Evolutionary conservation across 164 flowering plant species (phyloP), one percentile per base, ranked within the genome.

Genomic region (Magnolia officinalis): DNA sequence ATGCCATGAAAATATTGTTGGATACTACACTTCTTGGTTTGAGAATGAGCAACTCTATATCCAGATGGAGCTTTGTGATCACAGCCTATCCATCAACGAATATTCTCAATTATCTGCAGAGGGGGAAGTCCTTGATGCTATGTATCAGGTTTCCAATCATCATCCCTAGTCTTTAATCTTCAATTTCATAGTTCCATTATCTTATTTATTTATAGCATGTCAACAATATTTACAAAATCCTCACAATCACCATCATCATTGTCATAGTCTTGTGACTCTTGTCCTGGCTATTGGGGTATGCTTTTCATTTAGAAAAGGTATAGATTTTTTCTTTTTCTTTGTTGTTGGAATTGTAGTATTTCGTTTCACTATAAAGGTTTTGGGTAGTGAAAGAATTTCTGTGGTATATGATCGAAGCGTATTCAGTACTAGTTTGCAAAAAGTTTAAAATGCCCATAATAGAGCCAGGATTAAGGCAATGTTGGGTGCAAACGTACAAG

Each of bases 31-130:
- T 72, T 91, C 98, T 61, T 96, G 99, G 99, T 96, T 96, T 82
- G 99, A 94, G 81, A 90, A 92, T 78, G 96, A 94, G 80, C 90
- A 91, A 73, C 91, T 96, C 70, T 96, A 89, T 83, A 94, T 94
- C 78, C 98, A 94, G 82, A 87, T 92, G 93, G 99, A 94, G 87
- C 92, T 96, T 29, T 96, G 99, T 81, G 98, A 92, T 74, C 75
- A 75, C 78, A 90, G 95, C 84, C 87, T 94, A 67, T 89, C 97
- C 37, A 73, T 84, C 72, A 70, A 61, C 18, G 82, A 55, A 70
- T 79, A 77, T 67, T 82, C 87, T 75, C 84, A 71, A 24, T 61
- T 76, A 52, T 80, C 83, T 37, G 78, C 90, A 59, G 95, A 92
- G 75, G 87, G 76, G 67, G 92, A 91, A 73, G 86, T 86, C 9